Percentiles rank a stretch among this genome's conserved stretches.
phyloP scores from a whole-genome alignment of 129 eudicot species.

The Centrapalus pauciflorus region DNA sequence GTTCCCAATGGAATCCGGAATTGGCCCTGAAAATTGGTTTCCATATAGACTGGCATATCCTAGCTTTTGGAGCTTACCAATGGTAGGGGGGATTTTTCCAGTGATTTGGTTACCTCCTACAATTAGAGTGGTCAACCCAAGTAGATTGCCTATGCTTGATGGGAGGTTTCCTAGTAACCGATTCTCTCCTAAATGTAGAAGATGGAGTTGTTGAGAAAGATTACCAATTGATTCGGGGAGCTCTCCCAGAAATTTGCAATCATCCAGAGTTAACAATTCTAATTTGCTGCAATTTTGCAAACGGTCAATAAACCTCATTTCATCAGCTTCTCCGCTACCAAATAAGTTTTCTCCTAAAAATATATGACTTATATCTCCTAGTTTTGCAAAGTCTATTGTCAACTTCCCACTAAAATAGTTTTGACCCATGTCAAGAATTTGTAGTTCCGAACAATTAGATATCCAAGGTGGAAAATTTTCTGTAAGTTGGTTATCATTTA shows the following conservation, averaged over 20 bases:
- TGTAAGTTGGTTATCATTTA: constrained; percentile 1
- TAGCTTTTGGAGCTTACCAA: constrained; percentile 21
- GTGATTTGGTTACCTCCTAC: constrained; percentile 9
- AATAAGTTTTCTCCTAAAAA: not conserved
- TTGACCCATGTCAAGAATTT: not conserved
- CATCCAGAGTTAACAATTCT: not conserved
- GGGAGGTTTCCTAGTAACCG: constrained; percentile 19
- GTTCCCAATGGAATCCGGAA: constrained; percentile 20
- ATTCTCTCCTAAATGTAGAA: constrained; percentile 8
- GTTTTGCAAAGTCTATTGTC: not conserved
- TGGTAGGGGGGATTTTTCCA: constrained; percentile 12
- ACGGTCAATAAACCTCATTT: constrained; percentile 23
- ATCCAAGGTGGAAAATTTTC: constrained; percentile 20
- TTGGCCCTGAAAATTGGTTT: constrained; percentile 11
- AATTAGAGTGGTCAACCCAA: not conserved
- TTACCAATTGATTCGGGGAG: constrained; percentile 25
- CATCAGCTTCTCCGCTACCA: constrained; percentile 14
- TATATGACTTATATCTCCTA: not conserved
- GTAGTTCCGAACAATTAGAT: constrained; percentile 21
- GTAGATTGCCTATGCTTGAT: constrained; percentile 21
- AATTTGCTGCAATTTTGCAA: constrained; percentile 15
- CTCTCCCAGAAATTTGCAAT: constrained; percentile 13
- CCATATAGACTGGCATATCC: not conserved
- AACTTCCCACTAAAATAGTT: constrained; percentile 9
- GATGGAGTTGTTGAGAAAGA: constrained; percentile 15